A percentile compares a stretch with the other conserved stretches of the same genome.
phyloP scores from a whole-genome alignment of 208 protist species.

The Endotrypanum monterogeii region DNA sequence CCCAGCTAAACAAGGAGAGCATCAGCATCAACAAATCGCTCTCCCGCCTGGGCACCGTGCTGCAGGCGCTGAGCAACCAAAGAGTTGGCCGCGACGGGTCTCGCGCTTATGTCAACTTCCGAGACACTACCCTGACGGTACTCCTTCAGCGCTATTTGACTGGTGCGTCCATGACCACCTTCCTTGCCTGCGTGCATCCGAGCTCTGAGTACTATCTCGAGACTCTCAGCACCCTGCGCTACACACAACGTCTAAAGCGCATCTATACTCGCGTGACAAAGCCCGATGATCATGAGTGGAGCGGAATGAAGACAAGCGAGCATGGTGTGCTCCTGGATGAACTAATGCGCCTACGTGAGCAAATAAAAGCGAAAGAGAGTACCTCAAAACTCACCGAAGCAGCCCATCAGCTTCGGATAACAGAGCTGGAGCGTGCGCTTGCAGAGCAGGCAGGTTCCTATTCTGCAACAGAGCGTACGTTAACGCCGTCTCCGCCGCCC shows the following conservation, averaged over 20 bases:
- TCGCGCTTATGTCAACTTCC: conserved; percentile 81
- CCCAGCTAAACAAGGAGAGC: conserved; percentile 87
- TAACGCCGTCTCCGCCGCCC: not conserved
- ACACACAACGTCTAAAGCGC: conserved; percentile 81
- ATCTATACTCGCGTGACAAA: conserved; percentile 57
- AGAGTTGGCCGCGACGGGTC: conserved; percentile 41
- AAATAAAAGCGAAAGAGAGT: conserved; percentile 38
- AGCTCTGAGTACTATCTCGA: conserved; percentile 56
- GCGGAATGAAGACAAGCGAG: conserved; percentile 29
- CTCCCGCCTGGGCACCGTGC: conserved; percentile 85
- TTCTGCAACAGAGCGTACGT: not conserved
- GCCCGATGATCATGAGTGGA: conserved; percentile 43
- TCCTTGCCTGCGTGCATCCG: conserved; percentile 90
- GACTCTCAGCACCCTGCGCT: conserved; percentile 87
- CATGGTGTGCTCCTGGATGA: conserved; percentile 65
- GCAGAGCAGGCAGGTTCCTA: conserved; percentile 5
- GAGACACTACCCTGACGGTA: conserved; percentile 86
- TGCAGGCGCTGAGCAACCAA: conserved; percentile 79
- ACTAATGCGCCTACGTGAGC: conserved; percentile 52
- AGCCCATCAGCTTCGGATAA: conserved; percentile 45
- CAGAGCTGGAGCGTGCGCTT: conserved; percentile 42
- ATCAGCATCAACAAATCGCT: conserved; percentile 92
- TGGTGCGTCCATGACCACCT: conserved; percentile 80
- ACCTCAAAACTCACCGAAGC: conserved; percentile 27
- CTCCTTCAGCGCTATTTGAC: conserved; percentile 88